These are phyloP conservation scores for Claviceps sp. DNA, from an alignment of 2,329 filamentous ascomycete genomes.

Conservation along the genomic window DNA sequence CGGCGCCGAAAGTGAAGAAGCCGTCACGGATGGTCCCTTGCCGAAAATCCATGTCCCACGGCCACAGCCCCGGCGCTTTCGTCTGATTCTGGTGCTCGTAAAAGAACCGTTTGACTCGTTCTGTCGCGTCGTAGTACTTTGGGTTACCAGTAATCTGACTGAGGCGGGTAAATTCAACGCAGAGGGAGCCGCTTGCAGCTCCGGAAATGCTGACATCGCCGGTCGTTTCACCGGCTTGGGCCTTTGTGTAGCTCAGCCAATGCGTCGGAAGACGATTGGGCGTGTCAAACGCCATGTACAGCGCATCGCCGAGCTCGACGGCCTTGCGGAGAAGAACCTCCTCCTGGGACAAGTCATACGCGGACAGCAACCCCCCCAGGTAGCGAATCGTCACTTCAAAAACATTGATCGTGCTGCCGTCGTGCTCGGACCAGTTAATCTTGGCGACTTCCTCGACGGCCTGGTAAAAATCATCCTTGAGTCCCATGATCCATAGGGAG, in stretches of 20 bases:
- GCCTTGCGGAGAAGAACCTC: conserved; percentile 35
- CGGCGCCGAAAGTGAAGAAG: conserved; percentile 31
- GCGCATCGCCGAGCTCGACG: conserved; percentile 38
- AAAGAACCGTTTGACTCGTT: conserved; percentile 58
- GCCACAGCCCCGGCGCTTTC: conserved; percentile 60
- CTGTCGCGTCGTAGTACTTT: conserved; percentile 65
- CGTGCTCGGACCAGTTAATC: conserved; percentile 42
- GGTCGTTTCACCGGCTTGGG: conserved; percentile 23
- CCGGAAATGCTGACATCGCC: conserved; percentile 25
- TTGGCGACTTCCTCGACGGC: conserved; percentile 34
- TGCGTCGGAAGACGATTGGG: conserved; percentile 38
- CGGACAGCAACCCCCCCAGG: conserved; percentile 37
- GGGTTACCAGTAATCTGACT: conserved; percentile 58
- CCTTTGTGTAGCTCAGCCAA: conserved; percentile 29
- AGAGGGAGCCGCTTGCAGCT: conserved; percentile 48
- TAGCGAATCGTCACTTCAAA: conserved; percentile 51
- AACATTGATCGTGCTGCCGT: conserved; percentile 32
- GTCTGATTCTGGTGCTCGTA: conserved; percentile 52
- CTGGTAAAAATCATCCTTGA: conserved; percentile 40
- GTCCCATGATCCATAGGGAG: conserved; percentile 45
- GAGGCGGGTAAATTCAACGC: conserved; percentile 61
- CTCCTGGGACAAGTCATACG: conserved; percentile 38
- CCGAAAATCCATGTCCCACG: conserved; percentile 47
- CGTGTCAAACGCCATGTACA: conserved; percentile 41
- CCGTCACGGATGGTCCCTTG: conserved; percentile 30